phyloP scores from a whole-genome alignment of 352 stramenopile species.

The Phytophthora cactorum region DNA sequence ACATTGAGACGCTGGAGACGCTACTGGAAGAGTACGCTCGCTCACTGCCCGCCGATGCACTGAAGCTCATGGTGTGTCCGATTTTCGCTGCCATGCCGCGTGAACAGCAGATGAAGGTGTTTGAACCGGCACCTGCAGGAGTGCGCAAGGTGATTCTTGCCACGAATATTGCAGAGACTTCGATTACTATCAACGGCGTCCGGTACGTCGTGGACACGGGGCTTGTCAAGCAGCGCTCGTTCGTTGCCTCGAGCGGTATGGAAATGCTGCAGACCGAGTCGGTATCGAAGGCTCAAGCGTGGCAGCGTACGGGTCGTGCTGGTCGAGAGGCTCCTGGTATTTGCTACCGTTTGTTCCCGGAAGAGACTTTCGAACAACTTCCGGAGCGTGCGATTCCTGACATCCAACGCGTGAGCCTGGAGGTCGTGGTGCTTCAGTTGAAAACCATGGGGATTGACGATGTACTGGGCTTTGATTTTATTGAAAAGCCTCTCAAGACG shows the following conservation, averaged over 20 bases:
- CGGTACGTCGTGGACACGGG: slow-evolving; percentile 88
- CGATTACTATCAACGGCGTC: slow-evolving; percentile 99
- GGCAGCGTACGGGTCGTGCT: slow-evolving; percentile 90
- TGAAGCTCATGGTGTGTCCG: slow-evolving; percentile 92
- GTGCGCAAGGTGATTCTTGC: slow-evolving; percentile 94
- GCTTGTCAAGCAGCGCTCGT: slow-evolving; percentile 89
- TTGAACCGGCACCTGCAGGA: slow-evolving; percentile 79
- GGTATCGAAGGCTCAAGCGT: slow-evolving; percentile 91
- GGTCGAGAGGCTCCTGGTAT: slow-evolving; percentile 83
- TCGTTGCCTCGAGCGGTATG: slow-evolving; percentile 88
- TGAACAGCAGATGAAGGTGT: slow-evolving; percentile 95
- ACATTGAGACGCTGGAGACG: slow-evolving; percentile 94
- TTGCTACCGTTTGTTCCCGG: slow-evolving; percentile 85
- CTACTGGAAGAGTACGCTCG: slow-evolving; percentile 86
- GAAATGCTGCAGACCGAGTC: slow-evolving; percentile 89
- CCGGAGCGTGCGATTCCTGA: slow-evolving; percentile 76
- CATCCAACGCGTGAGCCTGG: slow-evolving; percentile 88
- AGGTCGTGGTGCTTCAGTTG: slow-evolving; percentile 85
- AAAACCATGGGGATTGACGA: slow-evolving; percentile 89
- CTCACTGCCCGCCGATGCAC: slow-evolving; percentile 64
- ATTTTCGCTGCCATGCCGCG: slow-evolving; percentile 96
- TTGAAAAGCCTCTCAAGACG: slow-evolving; percentile 82
- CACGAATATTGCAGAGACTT: slow-evolving; percentile 98
- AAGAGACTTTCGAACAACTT: slow-evolving; percentile 88
- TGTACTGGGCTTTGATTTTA: slow-evolving; percentile 89